Conservation (phyloP, 306 rosid species). For the Cicer yamashitae region DNA sequence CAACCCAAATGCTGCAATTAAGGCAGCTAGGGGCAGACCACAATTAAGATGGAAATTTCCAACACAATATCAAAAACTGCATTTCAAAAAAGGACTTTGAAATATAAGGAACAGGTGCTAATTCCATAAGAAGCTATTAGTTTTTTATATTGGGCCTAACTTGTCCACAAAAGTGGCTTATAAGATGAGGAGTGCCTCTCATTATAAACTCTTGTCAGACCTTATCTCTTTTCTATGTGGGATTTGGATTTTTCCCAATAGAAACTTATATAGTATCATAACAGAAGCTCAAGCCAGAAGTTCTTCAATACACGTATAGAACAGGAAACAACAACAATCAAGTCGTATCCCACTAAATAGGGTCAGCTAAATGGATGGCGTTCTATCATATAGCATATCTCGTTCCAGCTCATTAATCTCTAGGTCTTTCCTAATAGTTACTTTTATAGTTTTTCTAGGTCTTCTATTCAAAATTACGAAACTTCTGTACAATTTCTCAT, state of each 20-base stretch:
- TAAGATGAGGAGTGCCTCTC: too few species aligned
- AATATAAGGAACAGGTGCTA: constrained; percentile 36
- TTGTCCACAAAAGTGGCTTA: too few species aligned
- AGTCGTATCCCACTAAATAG: too few species aligned
- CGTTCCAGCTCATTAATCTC: too few species aligned
- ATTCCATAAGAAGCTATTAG: not conserved
- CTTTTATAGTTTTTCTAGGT: too few species aligned
- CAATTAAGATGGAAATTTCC: not conserved
- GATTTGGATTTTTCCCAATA: too few species aligned
- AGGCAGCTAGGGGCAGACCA: not conserved
- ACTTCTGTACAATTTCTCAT: not conserved
- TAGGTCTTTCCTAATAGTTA: too few species aligned
- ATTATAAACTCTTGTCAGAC: too few species aligned
- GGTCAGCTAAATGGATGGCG: too few species aligned
- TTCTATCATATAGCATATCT: too few species aligned
- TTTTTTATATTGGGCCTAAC: too few species aligned
- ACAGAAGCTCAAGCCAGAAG: constrained; percentile 31
- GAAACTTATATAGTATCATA: constrained; percentile 7
- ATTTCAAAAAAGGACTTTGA: constrained; percentile 17
- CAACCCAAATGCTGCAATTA: not conserved
- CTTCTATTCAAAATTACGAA: not conserved
- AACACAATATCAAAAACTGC: constrained; percentile 26
- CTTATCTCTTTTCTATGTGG: too few species aligned
- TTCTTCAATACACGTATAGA: constrained; percentile 20
- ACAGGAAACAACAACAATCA: constrained; percentile 17